These are phyloP conservation scores for Teunomyces funiuensis DNA, from an alignment of 805 yeast species.

Conservation along the genomic window DNA sequence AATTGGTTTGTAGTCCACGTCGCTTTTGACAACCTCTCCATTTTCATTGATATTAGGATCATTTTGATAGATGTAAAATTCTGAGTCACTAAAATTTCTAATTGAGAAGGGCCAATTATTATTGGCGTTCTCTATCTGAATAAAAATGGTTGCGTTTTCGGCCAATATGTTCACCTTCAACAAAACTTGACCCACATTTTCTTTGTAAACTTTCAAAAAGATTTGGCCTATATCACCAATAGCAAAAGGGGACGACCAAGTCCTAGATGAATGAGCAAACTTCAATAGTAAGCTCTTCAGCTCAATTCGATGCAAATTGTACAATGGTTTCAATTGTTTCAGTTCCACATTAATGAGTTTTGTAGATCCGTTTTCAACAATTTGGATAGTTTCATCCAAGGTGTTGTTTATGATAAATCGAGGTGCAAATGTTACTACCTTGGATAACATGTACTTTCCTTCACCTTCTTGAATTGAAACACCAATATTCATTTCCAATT, in stretches of 20 bases:
- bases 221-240: slow-evolving; percentile 83
- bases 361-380: slow-evolving; percentile 69
- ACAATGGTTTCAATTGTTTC: slow-evolving; percentile 54
- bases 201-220: slow-evolving; percentile 66
- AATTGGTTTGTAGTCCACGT: slow-evolving; percentile 68
- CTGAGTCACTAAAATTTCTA: slow-evolving; percentile 85
- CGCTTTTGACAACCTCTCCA: slow-evolving; percentile 49
- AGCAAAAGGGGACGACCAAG: slow-evolving; percentile 87
- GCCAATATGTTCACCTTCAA: slow-evolving; percentile 70
- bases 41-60: slow-evolving; percentile 73
- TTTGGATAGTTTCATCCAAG: slow-evolving; percentile 52
- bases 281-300: slow-evolving; percentile 63
- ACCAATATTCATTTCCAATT: slow-evolving; percentile 71
- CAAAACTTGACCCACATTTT: slow-evolving; percentile 64
- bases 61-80: slow-evolving; percentile 81
- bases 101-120: slow-evolving; percentile 91
- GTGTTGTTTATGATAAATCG: slow-evolving; percentile 73
- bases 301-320: slow-evolving; percentile 56
- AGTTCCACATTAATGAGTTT: slow-evolving; percentile 47
- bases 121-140: slow-evolving; percentile 70
- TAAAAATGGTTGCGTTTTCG: slow-evolving; percentile 81
- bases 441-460: slow-evolving; percentile 76
- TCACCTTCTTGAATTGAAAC: slow-evolving; percentile 75
- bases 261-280: slow-evolving; percentile 53
- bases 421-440: slow-evolving; percentile 79